Conservation (phyloP, 1,284 basidiomycete genomes). For the Dichomitus squalens region DNA sequence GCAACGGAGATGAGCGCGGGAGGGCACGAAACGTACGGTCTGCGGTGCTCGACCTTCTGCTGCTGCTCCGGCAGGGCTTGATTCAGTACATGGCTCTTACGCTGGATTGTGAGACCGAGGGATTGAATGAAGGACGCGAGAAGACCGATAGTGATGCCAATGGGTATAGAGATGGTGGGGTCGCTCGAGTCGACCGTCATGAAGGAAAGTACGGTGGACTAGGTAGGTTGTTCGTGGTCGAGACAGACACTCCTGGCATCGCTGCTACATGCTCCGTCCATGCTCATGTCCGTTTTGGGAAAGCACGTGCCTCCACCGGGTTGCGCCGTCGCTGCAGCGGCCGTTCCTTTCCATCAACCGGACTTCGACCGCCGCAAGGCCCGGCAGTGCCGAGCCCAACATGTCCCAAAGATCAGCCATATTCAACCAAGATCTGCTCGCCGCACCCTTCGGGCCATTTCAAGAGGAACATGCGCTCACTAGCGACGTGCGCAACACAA, state of each 20-base stretch:
- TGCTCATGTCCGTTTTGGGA: not conserved
- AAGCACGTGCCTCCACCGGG: not conserved
- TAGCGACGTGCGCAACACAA: conserved; percentile 22
- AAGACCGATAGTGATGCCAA: conserved; percentile 75
- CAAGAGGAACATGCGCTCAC: conserved; percentile 27
- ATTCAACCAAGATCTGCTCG: conserved; percentile 17
- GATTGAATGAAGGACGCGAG: conserved; percentile 90
- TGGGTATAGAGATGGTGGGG: conserved; percentile 49
- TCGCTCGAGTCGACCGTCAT: conserved; percentile 26
- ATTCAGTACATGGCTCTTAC: conserved; percentile 92
- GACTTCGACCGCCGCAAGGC: no score
- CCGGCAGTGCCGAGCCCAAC: no score
- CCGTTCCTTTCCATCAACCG: no score
- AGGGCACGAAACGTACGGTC: conserved; percentile 63
- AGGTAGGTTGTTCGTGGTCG: conserved; percentile 6
- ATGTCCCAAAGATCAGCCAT: not conserved
- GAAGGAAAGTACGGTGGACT: conserved; percentile 15
- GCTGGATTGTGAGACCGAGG: conserved; percentile 90
- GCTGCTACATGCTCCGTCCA: not conserved
- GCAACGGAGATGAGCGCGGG: conserved; percentile 15
- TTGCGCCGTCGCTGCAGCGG: no score
- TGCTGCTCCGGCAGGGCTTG: conserved; percentile 68
- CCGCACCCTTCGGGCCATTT: conserved; percentile 35
- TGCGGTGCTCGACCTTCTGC: conserved; percentile 70
- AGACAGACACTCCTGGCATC: not conserved